phyloP scores from a whole-genome alignment of 495 filamentous ascomycete genomes.

The Tuber melanosporum region DNA sequence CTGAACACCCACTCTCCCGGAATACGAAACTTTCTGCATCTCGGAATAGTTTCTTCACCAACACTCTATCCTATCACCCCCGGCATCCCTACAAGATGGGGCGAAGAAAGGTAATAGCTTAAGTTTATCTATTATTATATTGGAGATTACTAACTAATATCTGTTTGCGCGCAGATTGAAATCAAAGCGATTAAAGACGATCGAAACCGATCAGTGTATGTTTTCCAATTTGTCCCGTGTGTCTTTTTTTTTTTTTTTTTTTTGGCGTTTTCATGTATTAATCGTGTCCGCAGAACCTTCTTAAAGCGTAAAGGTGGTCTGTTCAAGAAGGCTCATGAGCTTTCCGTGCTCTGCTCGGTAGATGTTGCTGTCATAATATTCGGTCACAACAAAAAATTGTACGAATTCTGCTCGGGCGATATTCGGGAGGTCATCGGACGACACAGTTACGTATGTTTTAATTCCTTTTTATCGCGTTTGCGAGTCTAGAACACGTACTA shows the following conservation, averaged over 20 bases:
- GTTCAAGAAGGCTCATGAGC: slow-evolving; percentile 99
- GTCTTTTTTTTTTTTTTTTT: slow-evolving; percentile 4
- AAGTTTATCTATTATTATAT: slow-evolving; percentile 5
- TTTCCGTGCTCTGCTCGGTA: slow-evolving; percentile 94
- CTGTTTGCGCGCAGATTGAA: slow-evolving; percentile 60
- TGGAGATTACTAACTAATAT: slow-evolving; percentile 17
- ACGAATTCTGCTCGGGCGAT: slow-evolving; percentile 91
- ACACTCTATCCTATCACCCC: slow-evolving; percentile 2
- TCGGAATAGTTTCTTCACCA: slow-evolving; percentile 3
- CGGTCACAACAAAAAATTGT: slow-evolving; percentile 94
- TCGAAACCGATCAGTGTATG: slow-evolving; percentile 96
- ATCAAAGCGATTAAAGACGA: slow-evolving; percentile 99
- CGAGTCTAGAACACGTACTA: slow-evolving; percentile 37
- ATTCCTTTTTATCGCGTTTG: slow-evolving; percentile 5
- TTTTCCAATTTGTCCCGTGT: slow-evolving; percentile 32
- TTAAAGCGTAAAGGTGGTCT: slow-evolving; percentile 96
- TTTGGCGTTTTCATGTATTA: slow-evolving; percentile 10
- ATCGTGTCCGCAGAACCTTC: slow-evolving; percentile 64
- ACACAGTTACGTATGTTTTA: slow-evolving; percentile 74
- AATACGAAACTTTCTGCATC: not conserved
- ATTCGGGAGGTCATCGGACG: slow-evolving; percentile 81
- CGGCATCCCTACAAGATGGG: slow-evolving; percentile 49
- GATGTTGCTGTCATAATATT: slow-evolving; percentile 99
- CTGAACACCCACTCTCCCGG: not conserved
- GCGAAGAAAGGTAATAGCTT: slow-evolving; percentile 50